Percentiles rank a stretch among this genome's conserved stretches.
These are phyloP conservation scores for Vitis hybrid DNA, from an alignment of 177 flowering plant genomes.

Conservation along the genomic window DNA sequence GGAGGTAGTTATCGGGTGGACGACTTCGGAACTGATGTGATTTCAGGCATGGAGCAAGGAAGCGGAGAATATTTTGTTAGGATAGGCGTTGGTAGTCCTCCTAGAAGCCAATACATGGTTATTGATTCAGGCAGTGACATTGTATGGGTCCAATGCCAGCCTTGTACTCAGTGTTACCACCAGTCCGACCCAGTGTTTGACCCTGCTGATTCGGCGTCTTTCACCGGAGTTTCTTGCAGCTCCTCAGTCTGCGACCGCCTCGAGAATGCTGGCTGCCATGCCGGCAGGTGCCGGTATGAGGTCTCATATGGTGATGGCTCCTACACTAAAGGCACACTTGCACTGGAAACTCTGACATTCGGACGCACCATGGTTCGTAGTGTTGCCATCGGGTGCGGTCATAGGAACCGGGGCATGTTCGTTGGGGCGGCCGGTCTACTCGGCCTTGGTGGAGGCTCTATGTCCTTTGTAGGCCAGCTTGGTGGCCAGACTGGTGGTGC, in stretches of 20 bases:
- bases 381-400: constrained; percentile 95
- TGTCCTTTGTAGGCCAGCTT: constrained; percentile 83
- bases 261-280: constrained; percentile 64
- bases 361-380: constrained; percentile 48
- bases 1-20: constrained; percentile 24
- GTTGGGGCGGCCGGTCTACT: constrained; percentile 86
- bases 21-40: constrained; percentile 81
- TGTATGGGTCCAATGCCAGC: constrained; percentile 93
- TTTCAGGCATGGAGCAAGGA: constrained; percentile 92
- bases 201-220: constrained; percentile 75
- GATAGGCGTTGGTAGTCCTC: constrained; percentile 91
- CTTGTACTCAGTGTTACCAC: constrained; percentile 77
- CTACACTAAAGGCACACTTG: constrained; percentile 77
- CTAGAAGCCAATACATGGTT: constrained; percentile 79
- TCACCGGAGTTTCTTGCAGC: constrained; percentile 63
- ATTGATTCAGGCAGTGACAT: constrained; percentile 93
- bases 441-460: constrained; percentile 84
- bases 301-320: constrained; percentile 91
- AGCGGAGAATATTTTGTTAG: constrained; percentile 92
- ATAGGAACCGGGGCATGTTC: constrained; percentile 79
- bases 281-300: constrained; percentile 80
- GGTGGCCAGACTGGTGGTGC: constrained; percentile 78
- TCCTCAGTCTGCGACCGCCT: constrained; percentile 64
- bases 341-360: constrained; percentile 78
- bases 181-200: constrained; percentile 91